Conservation (phyloP, 2,329 filamentous ascomycete genomes). For the Fusarium pseudonygamai region DNA sequence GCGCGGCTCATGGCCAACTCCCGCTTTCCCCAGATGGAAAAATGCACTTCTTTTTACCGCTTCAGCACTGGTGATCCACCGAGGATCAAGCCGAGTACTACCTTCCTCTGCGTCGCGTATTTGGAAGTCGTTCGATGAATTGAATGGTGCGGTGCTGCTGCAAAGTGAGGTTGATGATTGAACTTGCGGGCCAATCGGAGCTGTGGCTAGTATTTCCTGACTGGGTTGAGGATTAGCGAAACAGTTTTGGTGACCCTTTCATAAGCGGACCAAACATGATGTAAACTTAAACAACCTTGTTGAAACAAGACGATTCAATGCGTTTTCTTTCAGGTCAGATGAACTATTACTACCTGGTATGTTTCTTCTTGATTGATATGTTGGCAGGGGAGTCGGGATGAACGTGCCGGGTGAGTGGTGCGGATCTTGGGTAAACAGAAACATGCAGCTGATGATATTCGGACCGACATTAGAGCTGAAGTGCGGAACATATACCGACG, state of each 20-base stretch:
- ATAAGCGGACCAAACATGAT: slow-evolving; percentile 20
- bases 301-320: neutral
- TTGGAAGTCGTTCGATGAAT: neutral
- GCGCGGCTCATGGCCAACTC: neutral
- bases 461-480: neutral
- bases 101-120: neutral
- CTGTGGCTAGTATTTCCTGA: neutral
- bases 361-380: neutral
- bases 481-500: neutral
- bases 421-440: neutral
- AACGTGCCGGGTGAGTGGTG: neutral
- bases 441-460: neutral
- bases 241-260: neutral
- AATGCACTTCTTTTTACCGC: neutral
- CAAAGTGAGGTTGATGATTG: neutral
- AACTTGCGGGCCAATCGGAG: slow-evolving; percentile 5
- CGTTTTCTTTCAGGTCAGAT: neutral
- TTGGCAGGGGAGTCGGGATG: neutral
- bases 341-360: neutral
- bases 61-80: neutral
- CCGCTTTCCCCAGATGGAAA: slow-evolving; percentile 2
- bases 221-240: slow-evolving; percentile 2
- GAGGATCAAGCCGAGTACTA: slow-evolving; percentile 1
- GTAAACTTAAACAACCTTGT: neutral
- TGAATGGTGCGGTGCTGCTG: slow-evolving; percentile 5